phyloP scores from a whole-genome alignment of 495 filamentous ascomycete species.

The Rhypophila decipiens region DNA sequence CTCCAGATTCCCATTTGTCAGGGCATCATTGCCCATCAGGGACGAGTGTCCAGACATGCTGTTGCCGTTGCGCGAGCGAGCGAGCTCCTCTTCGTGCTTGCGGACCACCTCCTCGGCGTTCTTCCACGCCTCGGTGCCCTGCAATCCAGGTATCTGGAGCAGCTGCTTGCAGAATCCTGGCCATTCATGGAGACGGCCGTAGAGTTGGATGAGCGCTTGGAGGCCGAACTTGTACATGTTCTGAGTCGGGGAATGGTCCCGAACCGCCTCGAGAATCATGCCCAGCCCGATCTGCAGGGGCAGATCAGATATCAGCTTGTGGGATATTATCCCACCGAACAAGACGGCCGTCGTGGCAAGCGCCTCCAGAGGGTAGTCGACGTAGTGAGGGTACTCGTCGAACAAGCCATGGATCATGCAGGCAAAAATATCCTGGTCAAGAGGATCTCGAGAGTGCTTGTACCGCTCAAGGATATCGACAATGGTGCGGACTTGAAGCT shows the following conservation, averaged over 20 bases:
- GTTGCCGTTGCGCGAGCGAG: conserved; percentile 38
- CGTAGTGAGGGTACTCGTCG: conserved; percentile 93
- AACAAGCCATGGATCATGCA: conserved; percentile 98
- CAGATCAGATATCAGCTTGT: conserved; percentile 79
- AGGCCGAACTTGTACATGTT: conserved; percentile 98
- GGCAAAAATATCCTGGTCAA: conserved; percentile 88
- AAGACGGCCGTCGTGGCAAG: conserved; percentile 91
- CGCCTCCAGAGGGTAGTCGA: conserved; percentile 88
- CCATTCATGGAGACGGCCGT: conserved; percentile 81
- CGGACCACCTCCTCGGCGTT: conserved; percentile 75
- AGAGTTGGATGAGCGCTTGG: conserved; percentile 88
- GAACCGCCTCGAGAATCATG: conserved; percentile 93
- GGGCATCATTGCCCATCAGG: conserved; percentile 8
- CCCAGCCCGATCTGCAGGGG: conserved; percentile 85
- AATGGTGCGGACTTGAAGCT: conserved; percentile 72
- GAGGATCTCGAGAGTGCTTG: conserved; percentile 74
- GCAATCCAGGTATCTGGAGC: conserved; percentile 70
- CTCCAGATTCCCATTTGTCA: conserved; percentile 63
- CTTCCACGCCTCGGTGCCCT: conserved; percentile 74
- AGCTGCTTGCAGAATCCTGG: conserved; percentile 80
- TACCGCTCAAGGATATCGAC: conserved; percentile 74
- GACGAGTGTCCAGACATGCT: conserved; percentile 11
- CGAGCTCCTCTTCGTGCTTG: conserved; percentile 50
- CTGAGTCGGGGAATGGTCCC: conserved; percentile 69
- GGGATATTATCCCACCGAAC: conserved; percentile 94